Evolutionary conservation across 2,329 filamentous ascomycete species (phyloP), one percentile per base, ranked within the genome.

Genomic region (Coniochaeta sp.): DNA sequence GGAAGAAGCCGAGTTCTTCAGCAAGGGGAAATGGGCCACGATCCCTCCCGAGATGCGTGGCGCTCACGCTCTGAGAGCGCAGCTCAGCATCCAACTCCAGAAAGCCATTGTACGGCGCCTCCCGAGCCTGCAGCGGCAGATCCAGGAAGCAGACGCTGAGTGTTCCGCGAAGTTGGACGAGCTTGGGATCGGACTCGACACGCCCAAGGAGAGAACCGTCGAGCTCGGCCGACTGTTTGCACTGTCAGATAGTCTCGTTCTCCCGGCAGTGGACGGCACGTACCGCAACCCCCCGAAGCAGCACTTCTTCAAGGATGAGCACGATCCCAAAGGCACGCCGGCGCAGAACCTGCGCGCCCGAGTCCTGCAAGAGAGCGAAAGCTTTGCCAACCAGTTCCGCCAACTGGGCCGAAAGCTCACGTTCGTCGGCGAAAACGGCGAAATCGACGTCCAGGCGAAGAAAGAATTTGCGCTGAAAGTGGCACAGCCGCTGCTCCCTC

Each of bases 201-300:
- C 78, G 0, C 74, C 80, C 1, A 76, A 79, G 62, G 79, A 82
- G 71, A 81, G 81, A 79, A 74, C 79, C 16, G 74, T 80, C 61
- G 77, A 82, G 67, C 79, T 82, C 66, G 78, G 79, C 55, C 79
- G 81, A 63, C 73, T 82, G 5, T 82, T 81, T 61, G 80, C 79
- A 0, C 72, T 75, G 0, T 81, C 78, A 36, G 80, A 80, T 69
- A 80, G 81, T 58, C 74, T 82, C 19, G 78, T 81, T 36, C 80
- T 78, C 0, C 79, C 79, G 3, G 79, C 79, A 40, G 77, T 81
- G 31, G 79, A 81, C 59, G 79, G 79, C 57, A 80, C 80, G 70
- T 82, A 82, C 75, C 81, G 82, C 72, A 81, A 81, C 62, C 79
- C 79, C 0, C 78, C 80, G 17, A 77, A 77, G 61, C 79, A 80